Evolutionary conservation across 805 yeast genomes (phyloP), one percentile per base, ranked within the genome.

Genomic region (Hanseniaspora mollemarum): DNA sequence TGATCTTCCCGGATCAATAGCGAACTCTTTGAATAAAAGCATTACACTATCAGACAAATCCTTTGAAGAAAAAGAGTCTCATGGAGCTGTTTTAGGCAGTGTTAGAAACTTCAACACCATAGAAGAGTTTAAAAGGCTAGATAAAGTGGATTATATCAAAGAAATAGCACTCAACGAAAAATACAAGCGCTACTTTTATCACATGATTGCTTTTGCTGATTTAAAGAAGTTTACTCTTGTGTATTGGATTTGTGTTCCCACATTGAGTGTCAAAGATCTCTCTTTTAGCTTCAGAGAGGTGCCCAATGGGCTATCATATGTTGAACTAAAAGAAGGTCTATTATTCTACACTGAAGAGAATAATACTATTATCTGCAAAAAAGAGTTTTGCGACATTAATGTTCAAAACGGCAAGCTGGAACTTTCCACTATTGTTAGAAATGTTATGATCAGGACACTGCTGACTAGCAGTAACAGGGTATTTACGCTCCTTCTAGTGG

Each of bases 211-310:
- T 38, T 92, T 80, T 66, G 83, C 94, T 0, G 98, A 92, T 64
- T 72, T 92, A 61, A 92, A 92, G 63, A 86, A 83, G 66, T 88
- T 83, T 68, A 80, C 75, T 59, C 90, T 83, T 61, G 83, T 76
- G 60, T 88, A 92, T 65, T 94, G 99, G 98, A 74, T 85, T 56
- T 82, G 86, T 15, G 78, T 78, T 55, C 96, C 98, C 0, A 67
- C 76, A 1, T 62, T 86, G 31, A 70, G 71, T 9, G 19, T 38
- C 1, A 49, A 54, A 6, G 38, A 43, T 12, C 56, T 18, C 31
- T 24, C 5, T 53, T 62, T 31, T 36, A 54, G 16, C 4, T 12
- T 45, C 18, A n/a, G 21, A 29, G 12, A 37, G 5, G 21, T 6
- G 15, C 5, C 8, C 5, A 35, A 35, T 35, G 5, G 4, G 5